Percentiles rank a stretch among this genome's conserved stretches.
Conservation (phyloP, 2,329 filamentous ascomycete genomes). For the Elsinoe batatas region DNA sequence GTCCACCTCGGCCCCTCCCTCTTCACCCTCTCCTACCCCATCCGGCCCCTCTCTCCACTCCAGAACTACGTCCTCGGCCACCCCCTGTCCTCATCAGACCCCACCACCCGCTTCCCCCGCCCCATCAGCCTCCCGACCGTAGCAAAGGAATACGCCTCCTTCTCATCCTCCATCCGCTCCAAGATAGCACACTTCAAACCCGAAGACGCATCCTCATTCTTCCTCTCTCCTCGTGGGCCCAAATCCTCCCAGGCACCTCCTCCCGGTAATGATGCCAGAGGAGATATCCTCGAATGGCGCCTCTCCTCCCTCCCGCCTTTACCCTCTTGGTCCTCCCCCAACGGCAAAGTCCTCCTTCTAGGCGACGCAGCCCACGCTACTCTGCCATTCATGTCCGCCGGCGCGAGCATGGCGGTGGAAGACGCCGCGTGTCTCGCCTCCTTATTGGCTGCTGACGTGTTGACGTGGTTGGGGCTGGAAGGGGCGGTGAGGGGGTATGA, state of each 20-base stretch:
- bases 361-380: conserved; percentile 58
- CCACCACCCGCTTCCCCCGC: neutral
- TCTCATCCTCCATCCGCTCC: neutral
- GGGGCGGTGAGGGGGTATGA: neutral
- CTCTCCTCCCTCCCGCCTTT: neutral
- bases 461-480: neutral
- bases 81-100: neutral
- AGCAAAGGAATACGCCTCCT: neutral
- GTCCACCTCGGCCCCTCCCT: conserved; percentile 2
- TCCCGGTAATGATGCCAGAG: neutral
- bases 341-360: conserved; percentile 48
- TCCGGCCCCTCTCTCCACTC: neutral
- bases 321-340: conserved; percentile 44
- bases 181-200: neutral
- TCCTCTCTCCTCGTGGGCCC: neutral
- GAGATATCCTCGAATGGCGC: neutral
- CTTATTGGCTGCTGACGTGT: neutral
- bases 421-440: conserved; percentile 46
- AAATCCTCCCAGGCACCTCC: neutral
- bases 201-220: neutral
- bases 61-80: conserved; percentile 3
- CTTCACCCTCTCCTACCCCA: conserved; percentile 3
- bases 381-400: conserved; percentile 50
- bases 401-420: conserved; percentile 52
- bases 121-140: neutral